Base-by-base conservation (phyloP, 148 eudicot genomes). In the Diospyros kaki region DNA sequence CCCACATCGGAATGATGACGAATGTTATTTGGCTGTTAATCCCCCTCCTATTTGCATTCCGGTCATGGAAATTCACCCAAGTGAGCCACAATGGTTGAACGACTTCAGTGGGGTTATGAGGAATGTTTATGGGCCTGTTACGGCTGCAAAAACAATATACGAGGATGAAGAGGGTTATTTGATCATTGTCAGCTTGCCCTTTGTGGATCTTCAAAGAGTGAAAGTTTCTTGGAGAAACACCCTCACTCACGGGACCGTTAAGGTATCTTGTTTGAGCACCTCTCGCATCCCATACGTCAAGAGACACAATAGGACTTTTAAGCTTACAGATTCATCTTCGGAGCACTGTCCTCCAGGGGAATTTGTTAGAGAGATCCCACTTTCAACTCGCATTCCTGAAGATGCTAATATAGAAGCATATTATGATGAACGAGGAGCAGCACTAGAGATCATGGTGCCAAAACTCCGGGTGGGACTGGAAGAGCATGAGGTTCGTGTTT, bases 291-390 rank as follows among this genome's bases (percentile, higher is more conserved):
- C 83, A 6, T 73, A 77, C 52, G 53, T 80, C 44, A 71, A 80
- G 78, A 80, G 86, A 51, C 71, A 77, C 11, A 78, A 80, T 45
- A n/a, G 86, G 60, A 83, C 77, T 15, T 83, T 83, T 45, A 83
- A 80, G 81, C 80, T 83, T 28, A 74, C 86, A 10, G 86, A 83
- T 77, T 45, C 66, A 38, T 66, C 66, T 43, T 76, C 83, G 0
- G 86, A 83, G 73, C 86, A 83, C 55, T 83, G 86, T 66, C 83
- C 83, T 51, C 86, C 76, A 0, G 86, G 86, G 42, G 83, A 80
- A 53, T 83, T 83, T 63, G 73, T 76, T 3, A 66, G 86, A 56
- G 86, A 83, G 69, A 80, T 83, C 67, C 71, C 72, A 7, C 80
- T 83, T 43, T 73, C 81, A 40, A 73, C 78, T 38, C 64, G 81